Base-by-base conservation (phyloP, 306 rosid species). In the Ormosia semicastrata region DNA sequence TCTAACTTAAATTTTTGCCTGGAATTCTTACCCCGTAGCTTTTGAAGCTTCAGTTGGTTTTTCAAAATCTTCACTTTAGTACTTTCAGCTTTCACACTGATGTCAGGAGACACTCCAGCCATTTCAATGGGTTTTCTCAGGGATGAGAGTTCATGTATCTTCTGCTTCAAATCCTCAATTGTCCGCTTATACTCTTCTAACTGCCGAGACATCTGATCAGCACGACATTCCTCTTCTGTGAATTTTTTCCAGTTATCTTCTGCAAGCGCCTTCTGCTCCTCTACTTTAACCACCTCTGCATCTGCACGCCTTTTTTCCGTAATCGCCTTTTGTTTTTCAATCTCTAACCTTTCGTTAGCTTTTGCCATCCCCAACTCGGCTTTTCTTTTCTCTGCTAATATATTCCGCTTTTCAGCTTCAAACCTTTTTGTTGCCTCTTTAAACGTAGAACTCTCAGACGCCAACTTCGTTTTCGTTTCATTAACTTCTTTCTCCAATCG, bases 31-130 rank as follows among this genome's bases (percentile, higher is more conserved):
- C 73, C 75, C 65, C 83, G 87, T 83, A 78, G 74, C 84, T 91
- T 93, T 90, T 91, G 94, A 63, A 93, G 73, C 87, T 85, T 90
- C 9, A 90, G 85, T 41, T 86, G 72, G 70, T 77, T 90, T 81
- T 91, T 89, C 90, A 93, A 80, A 82, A 84, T 86, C 83, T 91
- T 88, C 86, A 83, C 62, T 63, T 87, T 71, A 63, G 60, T 78
- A 78, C 53, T 75, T 56, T 80, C 90, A 85, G 79, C 87, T 66
- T 83, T 72, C 52, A 8, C 74, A 73, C 39, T 62, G 75, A 69
- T 73, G 47, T 80, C 82, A 7, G 67, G 57, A 53, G 86, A 66
- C 36, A 68, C 79, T n/a, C 78, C 81, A 57, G 88, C 78, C 65
- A 74, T 78, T 79, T 87, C 87, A 8, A 49, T 44, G 6, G 86